Evolutionary conservation across 495 filamentous ascomycete species (phyloP), one percentile per base, ranked within the genome.

Genomic region (Neurospora cerealis): DNA sequence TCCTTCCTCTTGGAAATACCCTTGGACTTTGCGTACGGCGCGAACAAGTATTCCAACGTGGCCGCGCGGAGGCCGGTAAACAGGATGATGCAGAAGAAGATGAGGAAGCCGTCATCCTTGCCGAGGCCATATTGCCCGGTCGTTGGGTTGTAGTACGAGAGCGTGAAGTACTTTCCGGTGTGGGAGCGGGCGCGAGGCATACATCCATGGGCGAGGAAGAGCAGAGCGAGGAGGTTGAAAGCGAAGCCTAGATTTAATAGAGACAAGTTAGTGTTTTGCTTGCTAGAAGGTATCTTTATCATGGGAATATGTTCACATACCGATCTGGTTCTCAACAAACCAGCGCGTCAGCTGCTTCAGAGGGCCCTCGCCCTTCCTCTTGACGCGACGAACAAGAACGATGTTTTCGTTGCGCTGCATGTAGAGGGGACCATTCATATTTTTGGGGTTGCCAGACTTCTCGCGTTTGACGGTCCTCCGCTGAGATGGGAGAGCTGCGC

Each of bases 1-100:
- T 88, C 91, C 82, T 96, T 97, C 76, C 85, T 86, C 73, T 89
- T 89, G 74, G 87, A 86, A 75, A 98, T 84, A 17, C 95, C 94
- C 70, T 85, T 85, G 17, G 83, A 79, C 48, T 87, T 88, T 37
- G 91, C 95, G 24, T 95, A 80, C 24, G 96, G 95, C 54, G 88
- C 88, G 24, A 98, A 85, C 11, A 97, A 74, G 83, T 96, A 95
- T 77, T 97, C 94, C 86, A 98, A 95, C 11, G 89, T 81, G 69
- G 89, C 89, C n/a, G 92, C 93, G 71, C 95, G 92, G 46, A 97
- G 85, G 38, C 91, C 94, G 13, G 93, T 97, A 77, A 98, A 93
- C 40, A 93, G 86, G 74, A 97, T 84, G 75, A 95, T 88, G 86
- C 91, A 95, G 79, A 91, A 93, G 11, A 85, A 80, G 72, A 98